These are phyloP conservation scores for Xylariomycetidae sp. DNA, from an alignment of 2,329 filamentous ascomycete species.

Conservation along the genomic window DNA sequence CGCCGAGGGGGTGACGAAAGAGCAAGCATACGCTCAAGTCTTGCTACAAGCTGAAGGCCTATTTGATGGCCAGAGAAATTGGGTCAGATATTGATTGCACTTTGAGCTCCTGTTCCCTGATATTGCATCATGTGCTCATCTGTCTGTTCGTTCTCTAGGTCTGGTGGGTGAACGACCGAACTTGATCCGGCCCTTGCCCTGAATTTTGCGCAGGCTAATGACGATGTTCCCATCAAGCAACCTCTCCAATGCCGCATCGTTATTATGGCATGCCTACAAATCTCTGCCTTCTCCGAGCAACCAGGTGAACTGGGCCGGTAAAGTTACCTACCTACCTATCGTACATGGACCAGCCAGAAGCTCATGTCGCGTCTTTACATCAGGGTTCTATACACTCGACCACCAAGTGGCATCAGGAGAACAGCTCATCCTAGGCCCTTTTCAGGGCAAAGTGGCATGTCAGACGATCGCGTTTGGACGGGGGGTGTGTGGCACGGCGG, in stretches of 20 bases:
- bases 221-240: slow-evolving; percentile 60
- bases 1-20: slow-evolving; percentile 59
- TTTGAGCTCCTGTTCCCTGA: too few relatives aligned
- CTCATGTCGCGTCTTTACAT: too few relatives aligned
- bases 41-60: slow-evolving; percentile 65
- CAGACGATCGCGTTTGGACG: slow-evolving; percentile 69
- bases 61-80: slow-evolving; percentile 70
- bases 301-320: slow-evolving; percentile 73
- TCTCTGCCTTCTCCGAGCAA: slow-evolving; percentile 62
- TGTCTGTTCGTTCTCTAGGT: too few relatives aligned
- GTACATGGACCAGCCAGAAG: too few relatives aligned
- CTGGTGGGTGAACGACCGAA: slow-evolving; percentile 28
- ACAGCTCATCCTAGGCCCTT: slow-evolving; percentile 71
- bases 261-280: slow-evolving; percentile 77
- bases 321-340: slow-evolving; percentile 2
- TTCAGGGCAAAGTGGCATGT: slow-evolving; percentile 76
- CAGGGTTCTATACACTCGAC: slow-evolving; percentile 72
- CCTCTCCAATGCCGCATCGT: slow-evolving; percentile 67
- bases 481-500: slow-evolving; percentile 73
- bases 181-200: not conserved
- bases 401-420: slow-evolving; percentile 28
- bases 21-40: slow-evolving; percentile 70
- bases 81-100: slow-evolving; percentile 60
- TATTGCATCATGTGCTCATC: too few relatives aligned
- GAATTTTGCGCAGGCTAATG: not conserved